These are phyloP conservation scores for Fusarium torreyae DNA, from an alignment of 2,329 filamentous ascomycete genomes.

Conservation along the genomic window DNA sequence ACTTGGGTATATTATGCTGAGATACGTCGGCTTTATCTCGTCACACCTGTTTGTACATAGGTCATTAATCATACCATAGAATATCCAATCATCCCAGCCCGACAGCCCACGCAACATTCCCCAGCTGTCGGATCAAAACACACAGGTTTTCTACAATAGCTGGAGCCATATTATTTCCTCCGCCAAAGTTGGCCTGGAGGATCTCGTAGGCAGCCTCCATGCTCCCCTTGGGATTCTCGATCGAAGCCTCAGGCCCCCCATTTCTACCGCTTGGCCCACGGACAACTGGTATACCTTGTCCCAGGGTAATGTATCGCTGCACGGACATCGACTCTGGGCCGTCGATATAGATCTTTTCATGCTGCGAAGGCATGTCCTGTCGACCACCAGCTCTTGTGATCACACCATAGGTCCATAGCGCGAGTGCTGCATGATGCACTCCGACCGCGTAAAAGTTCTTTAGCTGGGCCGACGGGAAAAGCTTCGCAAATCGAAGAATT, in stretches of 20 bases:
- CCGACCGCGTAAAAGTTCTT: slow-evolving; percentile 78
- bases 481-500: slow-evolving; percentile 72
- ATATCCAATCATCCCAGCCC: slow-evolving; percentile 50
- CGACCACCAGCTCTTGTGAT: slow-evolving; percentile 61
- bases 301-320: slow-evolving; percentile 70
- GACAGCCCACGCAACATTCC: slow-evolving; percentile 63
- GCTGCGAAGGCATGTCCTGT: slow-evolving; percentile 54
- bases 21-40: background rate
- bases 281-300: slow-evolving; percentile 68
- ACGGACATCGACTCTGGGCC: slow-evolving; percentile 66
- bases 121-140: slow-evolving; percentile 73
- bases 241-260: slow-evolving; percentile 55
- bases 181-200: slow-evolving; percentile 67
- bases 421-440: slow-evolving; percentile 77
- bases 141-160: slow-evolving; percentile 78
- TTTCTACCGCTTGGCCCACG: slow-evolving; percentile 54
- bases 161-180: slow-evolving; percentile 62
- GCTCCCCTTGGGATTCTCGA: slow-evolving; percentile 71
- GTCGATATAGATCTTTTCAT: slow-evolving; percentile 68
- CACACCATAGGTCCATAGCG: slow-evolving; percentile 79
- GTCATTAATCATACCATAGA: background rate
- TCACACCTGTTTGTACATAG: no score
- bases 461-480: slow-evolving; percentile 67
- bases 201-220: slow-evolving; percentile 73
- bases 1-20: no score